Evolutionary conservation across 2,329 filamentous ascomycete species (phyloP).

Genomic region (Pseudocercospora crystallina): DNA sequence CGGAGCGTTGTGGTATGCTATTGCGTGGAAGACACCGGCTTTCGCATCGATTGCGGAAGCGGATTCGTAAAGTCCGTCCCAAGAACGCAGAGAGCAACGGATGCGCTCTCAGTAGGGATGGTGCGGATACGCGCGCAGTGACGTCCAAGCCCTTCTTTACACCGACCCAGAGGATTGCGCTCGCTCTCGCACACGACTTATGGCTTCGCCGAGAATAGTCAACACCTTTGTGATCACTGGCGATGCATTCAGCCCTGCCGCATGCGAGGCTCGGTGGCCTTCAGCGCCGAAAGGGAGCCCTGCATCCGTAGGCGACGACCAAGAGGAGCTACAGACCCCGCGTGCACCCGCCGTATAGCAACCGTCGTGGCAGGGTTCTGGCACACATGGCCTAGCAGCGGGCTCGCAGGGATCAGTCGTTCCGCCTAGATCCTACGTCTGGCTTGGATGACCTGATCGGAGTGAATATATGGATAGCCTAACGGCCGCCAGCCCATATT

Average conservation of each 20-base stretch:
- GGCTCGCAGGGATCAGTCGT: slow-evolving; percentile 19
- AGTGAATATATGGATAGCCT: slow-evolving; percentile 24
- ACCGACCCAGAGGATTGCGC: not conserved
- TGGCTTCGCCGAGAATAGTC: not conserved
- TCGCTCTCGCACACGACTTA: slow-evolving; percentile 1
- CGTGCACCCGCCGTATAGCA: too few species aligned
- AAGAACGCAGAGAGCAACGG: too few species aligned
- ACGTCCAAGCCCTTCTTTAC: not conserved
- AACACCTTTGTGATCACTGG: too few species aligned
- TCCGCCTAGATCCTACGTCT: slow-evolving; percentile 22
- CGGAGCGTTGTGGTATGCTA: too few species aligned
- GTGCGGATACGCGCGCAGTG: not conserved
- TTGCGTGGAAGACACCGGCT: not conserved
- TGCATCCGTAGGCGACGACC: too few species aligned
- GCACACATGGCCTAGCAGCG: slow-evolving; percentile 15
- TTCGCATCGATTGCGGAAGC: slow-evolving; percentile 3
- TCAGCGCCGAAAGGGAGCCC: not conserved
- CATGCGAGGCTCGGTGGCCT: slow-evolving; percentile 7
- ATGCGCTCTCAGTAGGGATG: not conserved
- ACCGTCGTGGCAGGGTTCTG: too few species aligned
- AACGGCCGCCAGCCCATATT: slow-evolving; percentile 13
- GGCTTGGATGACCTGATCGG: slow-evolving; percentile 19
- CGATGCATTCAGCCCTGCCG: not conserved
- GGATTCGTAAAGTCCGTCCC: slow-evolving; percentile 3
- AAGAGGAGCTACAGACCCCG: too few species aligned